Conservation (phyloP, 306 rosid species). For the Cicer chorassanicum region DNA sequence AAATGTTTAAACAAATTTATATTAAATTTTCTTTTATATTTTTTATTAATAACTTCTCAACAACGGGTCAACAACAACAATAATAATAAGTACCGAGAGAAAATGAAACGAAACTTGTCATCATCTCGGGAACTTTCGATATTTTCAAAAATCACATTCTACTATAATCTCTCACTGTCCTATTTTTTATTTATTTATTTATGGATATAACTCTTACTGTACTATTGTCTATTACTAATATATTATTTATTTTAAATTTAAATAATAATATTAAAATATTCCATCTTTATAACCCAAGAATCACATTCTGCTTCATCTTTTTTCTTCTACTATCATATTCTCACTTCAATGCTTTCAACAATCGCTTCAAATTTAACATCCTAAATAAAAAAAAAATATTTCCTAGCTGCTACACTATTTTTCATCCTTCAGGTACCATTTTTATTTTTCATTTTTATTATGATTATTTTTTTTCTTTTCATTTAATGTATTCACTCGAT, state of each 20-base stretch:
- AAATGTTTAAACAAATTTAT: no score
- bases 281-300: slow-evolving; percentile 17
- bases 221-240: not conserved
- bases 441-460: not conserved
- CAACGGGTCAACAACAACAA: no score
- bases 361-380: slow-evolving; percentile 30
- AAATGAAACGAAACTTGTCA: not conserved
- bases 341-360: slow-evolving; percentile 24
- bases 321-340: slow-evolving; percentile 21
- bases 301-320: slow-evolving; percentile 31
- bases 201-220: no score
- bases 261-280: slow-evolving; percentile 3
- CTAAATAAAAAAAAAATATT: not conserved
- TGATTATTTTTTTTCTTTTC: not conserved
- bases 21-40: no score
- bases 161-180: not conserved
- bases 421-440: slow-evolving; percentile 55
- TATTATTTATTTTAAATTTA: not conserved
- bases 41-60: no score
- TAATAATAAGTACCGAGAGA: not conserved
- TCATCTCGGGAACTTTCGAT: not conserved
- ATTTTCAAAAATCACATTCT: not conserved
- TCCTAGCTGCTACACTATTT: not conserved
- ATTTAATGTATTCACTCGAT: not conserved
- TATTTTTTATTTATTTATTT: not conserved